Percentiles rank a stretch among this genome's conserved stretches.
Evolutionary conservation across 257 asterid species (phyloP).

Genomic region (Penstemon eatonii): DNA sequence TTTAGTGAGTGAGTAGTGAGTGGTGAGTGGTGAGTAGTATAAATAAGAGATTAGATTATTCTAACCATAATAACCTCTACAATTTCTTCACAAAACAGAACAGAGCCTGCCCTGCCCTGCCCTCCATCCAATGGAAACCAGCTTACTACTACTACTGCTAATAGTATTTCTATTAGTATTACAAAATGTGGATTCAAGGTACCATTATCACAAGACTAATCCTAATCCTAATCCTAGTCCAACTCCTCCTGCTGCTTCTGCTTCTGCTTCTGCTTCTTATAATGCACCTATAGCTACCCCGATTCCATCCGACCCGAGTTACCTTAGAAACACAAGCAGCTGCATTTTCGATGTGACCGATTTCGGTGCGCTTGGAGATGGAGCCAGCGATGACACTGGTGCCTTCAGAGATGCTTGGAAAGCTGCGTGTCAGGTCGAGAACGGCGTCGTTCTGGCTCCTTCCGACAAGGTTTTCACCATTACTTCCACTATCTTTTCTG

Average conservation of each 20-base stretch:
- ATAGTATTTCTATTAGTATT: constrained; percentile 22
- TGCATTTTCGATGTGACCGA: constrained; percentile 67
- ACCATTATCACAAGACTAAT: constrained; percentile 38
- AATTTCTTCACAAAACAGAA: constrained; percentile 25
- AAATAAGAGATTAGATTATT: constrained; percentile 36
- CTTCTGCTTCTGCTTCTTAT: constrained; percentile 15
- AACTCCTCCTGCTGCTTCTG: constrained; percentile 34
- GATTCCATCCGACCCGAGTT: constrained; percentile 45
- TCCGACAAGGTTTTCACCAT: constrained; percentile 47
- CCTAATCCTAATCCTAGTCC: constrained; percentile 17
- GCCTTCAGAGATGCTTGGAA: constrained; percentile 87
- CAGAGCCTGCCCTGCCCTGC: not conserved
- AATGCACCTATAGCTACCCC: constrained; percentile 26
- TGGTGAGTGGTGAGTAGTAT: constrained; percentile 28
- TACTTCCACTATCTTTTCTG: constrained; percentile 86
- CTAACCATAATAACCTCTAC: constrained; percentile 24
- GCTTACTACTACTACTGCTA: constrained; percentile 25
- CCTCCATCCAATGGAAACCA: constrained; percentile 40
- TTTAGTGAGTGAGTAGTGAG: too few species aligned
- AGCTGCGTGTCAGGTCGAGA: constrained; percentile 75
- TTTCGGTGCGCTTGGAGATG: constrained; percentile 85
- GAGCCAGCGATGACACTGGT: constrained; percentile 72
- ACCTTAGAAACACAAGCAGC: constrained; percentile 28
- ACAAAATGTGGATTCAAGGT: constrained; percentile 46
- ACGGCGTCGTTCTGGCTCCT: constrained; percentile 63